phyloP scores from a whole-genome alignment of 2,329 filamentous ascomycete genomes.

The Botryosphaeria dothidea region DNA sequence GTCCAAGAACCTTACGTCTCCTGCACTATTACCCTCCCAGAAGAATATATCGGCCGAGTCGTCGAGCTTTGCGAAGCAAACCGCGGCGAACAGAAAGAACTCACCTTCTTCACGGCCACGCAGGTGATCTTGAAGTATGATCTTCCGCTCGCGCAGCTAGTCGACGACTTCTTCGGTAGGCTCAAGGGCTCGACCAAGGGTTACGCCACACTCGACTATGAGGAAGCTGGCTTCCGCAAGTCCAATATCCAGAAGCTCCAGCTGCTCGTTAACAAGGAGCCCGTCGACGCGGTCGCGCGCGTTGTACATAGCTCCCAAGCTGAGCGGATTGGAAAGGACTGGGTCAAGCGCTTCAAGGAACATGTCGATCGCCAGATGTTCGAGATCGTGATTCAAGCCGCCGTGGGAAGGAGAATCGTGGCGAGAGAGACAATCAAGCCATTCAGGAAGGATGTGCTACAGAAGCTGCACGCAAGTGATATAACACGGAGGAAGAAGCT shows the following conservation, averaged over 20 bases:
- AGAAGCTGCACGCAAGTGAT: constrained; percentile 91
- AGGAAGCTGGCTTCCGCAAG: constrained; percentile 84
- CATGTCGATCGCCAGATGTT: constrained; percentile 97
- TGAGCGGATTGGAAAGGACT: constrained; percentile 76
- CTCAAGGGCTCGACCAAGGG: constrained; percentile 92
- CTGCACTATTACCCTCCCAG: constrained; percentile 85
- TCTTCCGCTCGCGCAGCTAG: constrained; percentile 82
- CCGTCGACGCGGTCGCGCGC: constrained; percentile 92
- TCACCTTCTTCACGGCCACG: constrained; percentile 87
- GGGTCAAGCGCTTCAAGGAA: constrained; percentile 96
- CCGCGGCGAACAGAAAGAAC: constrained; percentile 80
- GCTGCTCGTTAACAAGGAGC: constrained; percentile 86
- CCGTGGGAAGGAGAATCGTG: constrained; percentile 77
- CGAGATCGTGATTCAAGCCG: constrained; percentile 92
- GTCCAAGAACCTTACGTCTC: constrained; percentile 75
- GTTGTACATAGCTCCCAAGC: constrained; percentile 83
- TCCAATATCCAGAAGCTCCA: constrained; percentile 86
- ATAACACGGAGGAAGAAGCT: constrained; percentile 80
- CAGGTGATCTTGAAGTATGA: constrained; percentile 96
- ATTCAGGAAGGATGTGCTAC: constrained; percentile 91
- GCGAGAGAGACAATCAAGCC: constrained; percentile 95
- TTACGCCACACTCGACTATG: constrained; percentile 94
- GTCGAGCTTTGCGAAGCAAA: constrained; percentile 94
- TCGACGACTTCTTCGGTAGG: constrained; percentile 97
- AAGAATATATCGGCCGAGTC: constrained; percentile 90